phyloP scores from a whole-genome alignment of 139 green algal species.

The Mychonastes homosphaera region DNA sequence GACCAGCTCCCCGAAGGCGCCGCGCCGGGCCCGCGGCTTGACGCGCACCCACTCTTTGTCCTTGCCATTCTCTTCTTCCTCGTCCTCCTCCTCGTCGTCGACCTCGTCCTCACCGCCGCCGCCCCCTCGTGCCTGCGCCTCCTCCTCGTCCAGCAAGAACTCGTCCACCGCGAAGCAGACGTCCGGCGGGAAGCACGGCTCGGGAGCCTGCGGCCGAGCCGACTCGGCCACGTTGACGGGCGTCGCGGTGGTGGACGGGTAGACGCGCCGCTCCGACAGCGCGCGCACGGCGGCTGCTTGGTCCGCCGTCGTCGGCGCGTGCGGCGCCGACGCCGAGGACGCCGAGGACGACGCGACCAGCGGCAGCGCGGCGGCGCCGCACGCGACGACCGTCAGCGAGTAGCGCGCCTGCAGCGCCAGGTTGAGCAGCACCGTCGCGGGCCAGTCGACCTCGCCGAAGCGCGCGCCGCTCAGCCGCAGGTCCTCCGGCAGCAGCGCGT shows the following conservation, averaged over 20 bases:
- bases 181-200: conserved; percentile 50
- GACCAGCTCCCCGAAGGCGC: conserved; percentile 50
- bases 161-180: conserved; percentile 70
- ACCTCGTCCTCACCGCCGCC: neutral
- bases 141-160: conserved; percentile 50
- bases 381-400: conserved; percentile 40
- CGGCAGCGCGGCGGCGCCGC: conserved; percentile 9
- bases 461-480: conserved; percentile 19
- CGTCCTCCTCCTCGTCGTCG: conserved; percentile 18
- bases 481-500: conserved; percentile 24
- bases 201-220: conserved; percentile 7
- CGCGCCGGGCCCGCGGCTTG: too few species aligned
- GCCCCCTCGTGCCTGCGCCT: conserved; percentile 26
- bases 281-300: conserved; percentile 8
- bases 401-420: conserved; percentile 55
- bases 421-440: conserved; percentile 44
- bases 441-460: conserved; percentile 42
- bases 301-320: neutral
- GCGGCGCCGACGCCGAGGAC: neutral
- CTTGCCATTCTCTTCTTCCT: too few species aligned
- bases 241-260: conserved; percentile 34
- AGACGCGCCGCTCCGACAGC: conserved; percentile 33
- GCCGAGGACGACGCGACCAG: neutral
- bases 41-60: too few species aligned
- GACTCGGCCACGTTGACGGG: conserved; percentile 49